phyloP scores from a whole-genome alignment of 1,139 yeast genomes.

The Suhomyces wounanorum region DNA sequence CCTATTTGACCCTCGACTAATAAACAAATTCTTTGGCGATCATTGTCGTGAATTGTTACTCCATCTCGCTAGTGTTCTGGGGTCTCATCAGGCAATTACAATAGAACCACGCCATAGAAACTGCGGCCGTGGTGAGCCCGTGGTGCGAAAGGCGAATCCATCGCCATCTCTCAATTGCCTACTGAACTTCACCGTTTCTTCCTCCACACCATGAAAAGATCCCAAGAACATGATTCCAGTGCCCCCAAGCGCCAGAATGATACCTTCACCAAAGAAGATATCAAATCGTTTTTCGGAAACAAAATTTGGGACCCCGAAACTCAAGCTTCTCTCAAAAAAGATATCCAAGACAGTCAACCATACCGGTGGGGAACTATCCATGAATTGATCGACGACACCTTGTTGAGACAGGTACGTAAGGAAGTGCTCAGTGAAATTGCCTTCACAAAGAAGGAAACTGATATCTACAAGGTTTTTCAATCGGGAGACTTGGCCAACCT shows the following conservation, averaged over 20 bases:
- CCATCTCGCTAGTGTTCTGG: background rate
- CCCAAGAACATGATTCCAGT: conserved; percentile 9
- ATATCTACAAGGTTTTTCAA: conserved; percentile 91
- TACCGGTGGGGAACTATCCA: conserved; percentile 87
- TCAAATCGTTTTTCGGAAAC: conserved; percentile 51
- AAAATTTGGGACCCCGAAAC: conserved; percentile 54
- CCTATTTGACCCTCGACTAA: too few relatives aligned
- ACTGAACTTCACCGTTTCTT: background rate
- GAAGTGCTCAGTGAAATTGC: conserved; percentile 84
- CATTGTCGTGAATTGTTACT: background rate
- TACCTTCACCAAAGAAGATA: conserved; percentile 36
- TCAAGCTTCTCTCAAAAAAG: conserved; percentile 40
- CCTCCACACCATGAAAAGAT: conserved; percentile 10
- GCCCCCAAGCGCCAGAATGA: conserved; percentile 24
- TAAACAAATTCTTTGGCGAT: background rate
- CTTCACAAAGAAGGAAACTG: conserved; percentile 94
- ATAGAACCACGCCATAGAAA: background rate
- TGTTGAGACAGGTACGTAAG: conserved; percentile 74
- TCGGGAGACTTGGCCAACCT: conserved; percentile 94
- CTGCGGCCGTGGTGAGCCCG: background rate
- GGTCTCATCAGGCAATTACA: background rate
- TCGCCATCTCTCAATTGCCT: background rate
- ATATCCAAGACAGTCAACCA: conserved; percentile 62
- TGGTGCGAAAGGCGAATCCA: background rate
- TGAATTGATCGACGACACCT: conserved; percentile 70